Base-by-base conservation (phyloP, 331 rosid genomes). In the Quercus tomentella region DNA sequence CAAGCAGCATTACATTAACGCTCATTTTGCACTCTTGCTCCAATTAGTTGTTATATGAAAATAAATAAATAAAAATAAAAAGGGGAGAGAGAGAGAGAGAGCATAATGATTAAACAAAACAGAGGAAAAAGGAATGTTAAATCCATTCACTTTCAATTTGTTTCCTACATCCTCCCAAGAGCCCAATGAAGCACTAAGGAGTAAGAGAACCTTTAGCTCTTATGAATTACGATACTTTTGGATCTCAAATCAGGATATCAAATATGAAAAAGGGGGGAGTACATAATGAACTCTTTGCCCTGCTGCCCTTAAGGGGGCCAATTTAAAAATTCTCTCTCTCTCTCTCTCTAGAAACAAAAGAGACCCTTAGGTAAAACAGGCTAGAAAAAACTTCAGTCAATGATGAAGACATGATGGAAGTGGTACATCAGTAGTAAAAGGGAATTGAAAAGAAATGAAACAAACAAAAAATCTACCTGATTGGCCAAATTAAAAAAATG, bases 401-500 rank as follows among this genome's bases (percentile, higher is more conserved):
- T 35, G 18, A 11, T 14, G 20, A 23, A 30, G 14, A n/a, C 30
- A 60, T 45, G n/a, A 10, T 7, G 23, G 1, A 68, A 31, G 33
- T 3, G 56, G 60, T 18, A 78, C 10, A 70, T 33, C 57, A 28
- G 17, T 3, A n/a, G n/a, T 76, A 6, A 17, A 17, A 17, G 21
- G 55, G 30, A 15, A 71, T 26, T 25, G 54, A 61, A 45, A 30
- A 25, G 22, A 57, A 2, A 63, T 18, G n/a, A 35, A 71, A 10
- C 21, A 41, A 71, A n/a, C 66, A 70, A 33, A 7, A 37, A 30
- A 56, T 58, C 21, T 55, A 96, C 99, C 98, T 96, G 98, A 86
- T 96, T 96, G 76, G 99, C 98, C 93, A 96, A 85, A 86, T 90
- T 93, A 87, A 63, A 96, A 93, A 90, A 96, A 89, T 96, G 99